phyloP scores from a whole-genome alignment of 305 asterid species.

The Withania somnifera region DNA sequence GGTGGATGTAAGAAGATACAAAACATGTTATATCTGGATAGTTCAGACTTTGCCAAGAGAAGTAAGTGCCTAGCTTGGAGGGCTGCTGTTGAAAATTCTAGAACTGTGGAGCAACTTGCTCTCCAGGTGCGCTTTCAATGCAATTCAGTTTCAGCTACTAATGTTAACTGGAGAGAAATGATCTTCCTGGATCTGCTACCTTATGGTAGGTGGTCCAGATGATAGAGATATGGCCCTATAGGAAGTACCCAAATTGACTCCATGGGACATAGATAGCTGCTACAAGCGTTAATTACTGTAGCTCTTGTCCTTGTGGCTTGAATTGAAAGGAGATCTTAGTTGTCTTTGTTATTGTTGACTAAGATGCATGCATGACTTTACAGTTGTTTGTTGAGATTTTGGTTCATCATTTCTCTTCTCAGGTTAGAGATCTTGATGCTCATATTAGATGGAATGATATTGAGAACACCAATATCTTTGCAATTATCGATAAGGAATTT shows the following conservation, averaged over 20 bases:
- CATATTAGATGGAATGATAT: constrained; percentile 80
- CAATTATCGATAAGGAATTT: constrained; percentile 45
- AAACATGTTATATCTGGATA: constrained; percentile 67
- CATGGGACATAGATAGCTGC: neutral
- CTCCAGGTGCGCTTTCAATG: constrained; percentile 50
- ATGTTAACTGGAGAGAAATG: neutral
- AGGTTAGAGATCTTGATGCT: constrained; percentile 90
- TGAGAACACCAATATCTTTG: constrained; percentile 34
- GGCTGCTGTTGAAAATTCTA: constrained; percentile 80
- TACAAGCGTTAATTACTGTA: neutral
- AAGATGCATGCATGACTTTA: neutral
- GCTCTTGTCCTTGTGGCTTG: neutral
- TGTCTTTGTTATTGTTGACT: neutral
- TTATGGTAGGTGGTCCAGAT: neutral
- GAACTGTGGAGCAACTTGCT: constrained; percentile 75
- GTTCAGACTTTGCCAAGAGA: constrained; percentile 67
- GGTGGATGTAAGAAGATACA: constrained; percentile 84
- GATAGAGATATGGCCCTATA: neutral
- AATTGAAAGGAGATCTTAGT: neutral
- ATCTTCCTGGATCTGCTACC: neutral
- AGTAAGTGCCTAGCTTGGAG: constrained; percentile 69
- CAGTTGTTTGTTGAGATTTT: neutral
- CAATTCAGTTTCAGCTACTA: constrained; percentile 2
- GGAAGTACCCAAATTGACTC: neutral
- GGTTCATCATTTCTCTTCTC: constrained; percentile 11